Percentiles rank a stretch among this genome's conserved stretches.
Evolutionary conservation across 2,329 filamentous ascomycete genomes (phyloP).

Genomic region (Microascus cirrosus): DNA sequence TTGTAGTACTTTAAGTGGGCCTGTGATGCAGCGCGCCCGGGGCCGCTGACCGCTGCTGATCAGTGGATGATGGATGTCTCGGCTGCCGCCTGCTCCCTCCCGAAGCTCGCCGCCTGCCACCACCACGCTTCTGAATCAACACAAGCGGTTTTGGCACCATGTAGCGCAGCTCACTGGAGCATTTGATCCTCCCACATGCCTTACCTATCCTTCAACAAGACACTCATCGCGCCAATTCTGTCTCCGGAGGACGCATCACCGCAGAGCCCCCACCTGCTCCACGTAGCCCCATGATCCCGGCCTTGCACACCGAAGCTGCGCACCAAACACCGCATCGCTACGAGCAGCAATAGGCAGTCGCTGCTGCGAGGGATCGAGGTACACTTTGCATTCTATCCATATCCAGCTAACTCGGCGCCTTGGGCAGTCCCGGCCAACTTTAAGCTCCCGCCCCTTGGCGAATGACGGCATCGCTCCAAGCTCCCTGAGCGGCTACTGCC

Average conservation of each 20-base stretch:
- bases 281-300: background rate
- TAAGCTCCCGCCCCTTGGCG: background rate
- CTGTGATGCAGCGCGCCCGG: background rate
- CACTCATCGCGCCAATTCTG: background rate
- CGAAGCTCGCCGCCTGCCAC: background rate
- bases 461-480: background rate
- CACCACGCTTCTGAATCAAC: too few species aligned
- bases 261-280: background rate
- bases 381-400: background rate
- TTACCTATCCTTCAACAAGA: background rate
- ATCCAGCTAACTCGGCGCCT: background rate
- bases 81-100: background rate
- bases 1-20: background rate
- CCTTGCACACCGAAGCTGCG: background rate
- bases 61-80: background rate
- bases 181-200: background rate
- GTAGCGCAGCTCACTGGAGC: too few species aligned
- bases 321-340: background rate
- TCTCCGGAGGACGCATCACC: background rate
- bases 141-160: too few species aligned
- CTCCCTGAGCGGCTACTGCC: background rate
- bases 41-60: background rate
- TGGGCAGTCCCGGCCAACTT: background rate
- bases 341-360: background rate
- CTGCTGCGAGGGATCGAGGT: background rate